phyloP scores from a whole-genome alignment of 139 green algal genomes.

The Volvox reticuliferus region DNA sequence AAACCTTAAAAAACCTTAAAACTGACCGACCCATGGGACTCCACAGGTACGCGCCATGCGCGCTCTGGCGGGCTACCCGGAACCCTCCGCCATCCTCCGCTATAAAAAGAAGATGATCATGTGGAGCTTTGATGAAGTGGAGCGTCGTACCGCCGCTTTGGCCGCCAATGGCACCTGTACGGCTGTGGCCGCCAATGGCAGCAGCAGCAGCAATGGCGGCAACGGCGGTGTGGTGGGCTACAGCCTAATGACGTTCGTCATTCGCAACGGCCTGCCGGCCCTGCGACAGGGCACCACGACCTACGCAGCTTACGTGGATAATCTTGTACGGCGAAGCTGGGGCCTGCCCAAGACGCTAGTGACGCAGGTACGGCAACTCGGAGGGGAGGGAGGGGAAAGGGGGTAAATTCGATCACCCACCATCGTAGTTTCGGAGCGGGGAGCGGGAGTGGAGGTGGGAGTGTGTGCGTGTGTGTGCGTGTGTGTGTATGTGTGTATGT shows the following conservation, averaged over 20 bases:
- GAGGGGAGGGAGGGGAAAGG: background rate
- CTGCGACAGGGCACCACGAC: conserved; percentile 41
- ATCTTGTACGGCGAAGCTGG: conserved; percentile 51
- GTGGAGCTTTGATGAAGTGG: conserved; percentile 48
- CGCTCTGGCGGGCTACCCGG: conserved; percentile 35
- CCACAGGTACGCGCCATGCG: conserved; percentile 25
- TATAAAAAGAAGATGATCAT: conserved; percentile 80
- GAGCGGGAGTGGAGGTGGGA: background rate
- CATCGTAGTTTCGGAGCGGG: no score
- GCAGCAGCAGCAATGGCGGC: background rate
- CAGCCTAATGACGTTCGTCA: conserved; percentile 76
- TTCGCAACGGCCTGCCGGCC: conserved; percentile 65
- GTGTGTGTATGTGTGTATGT: no score
- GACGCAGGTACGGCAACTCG: conserved; percentile 27
- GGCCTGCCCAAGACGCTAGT: conserved; percentile 41
- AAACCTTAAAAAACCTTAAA: conserved; percentile 6
- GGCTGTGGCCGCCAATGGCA: background rate
- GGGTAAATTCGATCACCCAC: no score
- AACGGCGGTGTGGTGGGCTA: conserved; percentile 60
- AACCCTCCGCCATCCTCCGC: conserved; percentile 44
- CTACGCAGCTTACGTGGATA: conserved; percentile 56
- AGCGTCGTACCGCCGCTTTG: background rate
- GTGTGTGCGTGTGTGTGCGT: no score
- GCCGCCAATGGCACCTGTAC: background rate
- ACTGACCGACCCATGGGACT: no score